Base-by-base conservation (phyloP, 345 rosid species). In the Balakata baccata region DNA sequence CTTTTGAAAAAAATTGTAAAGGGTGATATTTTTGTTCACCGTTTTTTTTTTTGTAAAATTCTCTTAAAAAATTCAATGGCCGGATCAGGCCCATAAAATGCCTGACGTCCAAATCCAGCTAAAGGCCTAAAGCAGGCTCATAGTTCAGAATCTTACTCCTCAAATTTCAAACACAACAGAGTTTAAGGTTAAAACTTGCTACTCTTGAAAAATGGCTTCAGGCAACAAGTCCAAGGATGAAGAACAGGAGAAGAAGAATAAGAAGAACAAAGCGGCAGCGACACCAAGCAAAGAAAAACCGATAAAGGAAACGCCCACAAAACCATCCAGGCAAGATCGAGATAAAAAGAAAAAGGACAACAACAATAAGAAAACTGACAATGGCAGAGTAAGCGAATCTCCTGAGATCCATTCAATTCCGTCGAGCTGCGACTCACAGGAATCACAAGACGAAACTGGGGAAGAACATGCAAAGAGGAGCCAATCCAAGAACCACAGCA, bases 181-280 rank as follows among this genome's bases (percentile, higher is more conserved):
- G 17, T 61, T 9, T 46, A 56, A 49, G 34, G 8, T 66, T 38
- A 10, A 34, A 62, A 62, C 17, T 47, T 5, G 53, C 70, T 11
- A 13, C 47, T 29, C 59, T 29, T 5, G 4, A 41, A 39, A 3
- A 39, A 78, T 63, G 81, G 81, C 77, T 11, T 73, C 77, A 66
- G 61, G n/a, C 54, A 72, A 66, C 52, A 71, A 39, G 66, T 58
- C 73, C 22, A 18, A 51, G 4, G 43, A 67, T 29, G 70, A 73
- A 16, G 63, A 41, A 50, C 49, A 29, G 3, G 54, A 57, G 20
- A 59, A 77, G 60, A 66, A 77, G 51, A 70, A 71, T 67, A 57
- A 71, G 6, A 66, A 66, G 3, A 46, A 43, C 25, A 3, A 34
- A 58, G 59, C 38, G 38, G 67, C 22, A 58, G 39, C 51, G 22